These are phyloP conservation scores for Sporothrix pseudoabietina DNA, from an alignment of 2,329 filamentous ascomycete genomes.

Conservation along the genomic window DNA sequence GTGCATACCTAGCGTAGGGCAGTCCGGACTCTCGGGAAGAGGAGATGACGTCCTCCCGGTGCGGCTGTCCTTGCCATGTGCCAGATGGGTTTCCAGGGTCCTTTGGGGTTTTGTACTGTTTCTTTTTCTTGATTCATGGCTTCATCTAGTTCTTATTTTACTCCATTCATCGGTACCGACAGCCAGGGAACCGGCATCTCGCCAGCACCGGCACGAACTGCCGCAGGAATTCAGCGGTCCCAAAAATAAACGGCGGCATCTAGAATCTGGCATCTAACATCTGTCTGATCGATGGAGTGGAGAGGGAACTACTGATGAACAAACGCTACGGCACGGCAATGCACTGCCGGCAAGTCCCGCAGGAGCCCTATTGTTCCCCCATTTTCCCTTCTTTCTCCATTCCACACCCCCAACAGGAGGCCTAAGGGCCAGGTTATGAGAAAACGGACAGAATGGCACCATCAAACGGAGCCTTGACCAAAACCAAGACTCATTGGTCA, in stretches of 20 bases:
- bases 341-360: not conserved
- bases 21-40: not conserved
- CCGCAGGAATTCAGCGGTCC: not conserved
- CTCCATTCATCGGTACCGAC: not conserved
- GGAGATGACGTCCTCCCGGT: not conserved
- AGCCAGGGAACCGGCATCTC: not conserved
- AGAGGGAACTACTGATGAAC: not conserved
- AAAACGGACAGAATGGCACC: conserved; percentile 18
- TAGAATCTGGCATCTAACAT: not conserved
- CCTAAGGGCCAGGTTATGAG: conserved; percentile 16
- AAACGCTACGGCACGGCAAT: not conserved
- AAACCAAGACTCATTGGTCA: conserved; percentile 1
- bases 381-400: not conserved
- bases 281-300: not conserved
- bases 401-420: not conserved
- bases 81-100: not conserved
- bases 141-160: not conserved
- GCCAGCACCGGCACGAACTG: not conserved
- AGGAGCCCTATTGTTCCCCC: not conserved
- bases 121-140: not conserved
- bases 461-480: conserved; percentile 5
- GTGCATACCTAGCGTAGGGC: not conserved
- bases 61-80: not conserved
- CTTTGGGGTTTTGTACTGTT: not conserved
- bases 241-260: not conserved